phyloP scores from a whole-genome alignment of 495 filamentous ascomycete genomes.

The Hypoxylon subgilvum region DNA sequence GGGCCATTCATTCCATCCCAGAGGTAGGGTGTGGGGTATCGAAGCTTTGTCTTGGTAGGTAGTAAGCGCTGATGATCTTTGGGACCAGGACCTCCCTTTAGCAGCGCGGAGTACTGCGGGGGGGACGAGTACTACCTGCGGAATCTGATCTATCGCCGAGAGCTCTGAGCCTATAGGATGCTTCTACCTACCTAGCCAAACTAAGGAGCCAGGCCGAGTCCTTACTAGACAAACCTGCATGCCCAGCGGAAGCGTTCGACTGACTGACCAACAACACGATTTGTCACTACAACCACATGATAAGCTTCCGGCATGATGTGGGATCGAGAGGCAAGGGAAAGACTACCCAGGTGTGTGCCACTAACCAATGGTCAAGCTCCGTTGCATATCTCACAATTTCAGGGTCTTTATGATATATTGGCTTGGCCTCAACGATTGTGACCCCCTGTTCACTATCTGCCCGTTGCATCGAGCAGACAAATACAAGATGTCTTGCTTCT shows the following conservation, averaged over 20 bases:
- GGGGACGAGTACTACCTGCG: constrained; percentile 8
- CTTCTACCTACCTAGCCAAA: neutral
- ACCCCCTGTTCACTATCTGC: neutral
- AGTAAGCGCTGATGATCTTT: constrained; percentile 31
- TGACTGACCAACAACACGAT: constrained; percentile 12
- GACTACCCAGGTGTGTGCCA: neutral
- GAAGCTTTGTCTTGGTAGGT: constrained; percentile 12
- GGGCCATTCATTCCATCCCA: constrained; percentile 14
- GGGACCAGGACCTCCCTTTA: constrained; percentile 14
- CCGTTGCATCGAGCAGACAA: constrained; percentile 18
- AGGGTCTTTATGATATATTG: constrained; percentile 22
- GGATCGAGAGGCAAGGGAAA: constrained; percentile 20
- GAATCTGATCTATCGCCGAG: constrained; percentile 30
- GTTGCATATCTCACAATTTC: constrained; percentile 21
- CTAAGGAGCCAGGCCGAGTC: constrained; percentile 1
- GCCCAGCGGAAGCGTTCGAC: neutral
- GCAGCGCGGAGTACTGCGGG: constrained; percentile 27
- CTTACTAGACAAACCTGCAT: constrained; percentile 28
- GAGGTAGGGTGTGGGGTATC: constrained; percentile 31
- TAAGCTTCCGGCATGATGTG: constrained; percentile 10
- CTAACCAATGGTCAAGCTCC: constrained; percentile 10
- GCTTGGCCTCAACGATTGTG: constrained; percentile 22
- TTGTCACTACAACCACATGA: constrained; percentile 19
- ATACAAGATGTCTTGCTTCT: constrained; percentile 14
- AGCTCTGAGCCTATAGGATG: neutral